Base-by-base conservation (phyloP, 164 flowering plant species). In the Saururus chinensis region DNA sequence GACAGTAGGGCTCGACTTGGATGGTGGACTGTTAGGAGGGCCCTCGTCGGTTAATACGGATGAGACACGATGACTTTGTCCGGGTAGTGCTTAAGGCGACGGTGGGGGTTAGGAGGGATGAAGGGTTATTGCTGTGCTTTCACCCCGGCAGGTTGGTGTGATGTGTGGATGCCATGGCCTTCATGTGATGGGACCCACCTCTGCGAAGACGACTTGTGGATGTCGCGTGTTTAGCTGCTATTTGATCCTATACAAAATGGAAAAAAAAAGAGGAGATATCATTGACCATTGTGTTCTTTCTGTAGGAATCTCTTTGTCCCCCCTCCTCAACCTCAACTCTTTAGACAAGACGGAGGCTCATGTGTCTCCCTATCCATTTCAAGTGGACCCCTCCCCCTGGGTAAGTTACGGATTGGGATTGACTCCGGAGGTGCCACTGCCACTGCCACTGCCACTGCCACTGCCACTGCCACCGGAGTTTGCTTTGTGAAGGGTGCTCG, bases 1-100 rank as follows among this genome's bases (percentile, higher is more conserved):
- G 26, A 40, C 19, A 71, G 80, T 69, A 69, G 76, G 4, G 51
- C 51, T 16, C 21, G 24, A 9, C 40, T 60, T 54, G 66, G 64
- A 9, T 4, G 40, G 64, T 59, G 37, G 6, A 30, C 6, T 30
- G 37, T 30, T 30, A 30, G 37, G 37, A 30, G 37, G 37, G 37
- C 37, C 37, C 37, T 30, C 37, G 2, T 30, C 6, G 6, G 4
- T 30, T 30, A 30, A 30, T 6, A 30, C 6, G 37, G 37, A 30
- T 30, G 37, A 30, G 6, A 30, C 37, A 30, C 37, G 6, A 30
- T 30, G 37, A n/a, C n/a, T n/a, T n/a, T n/a, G n/a, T n/a, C n/a
- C n/a, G n/a, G n/a, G 37, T 30, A 30, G 37, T 30, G 37, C 37
- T 30, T 30, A 30, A 30, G 37, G 37, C 37, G 37, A 30, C 37